A percentile compares a stretch with the other conserved stretches of the same genome.
phyloP scores from a whole-genome alignment of 1,139 yeast genomes.

The Yamadazyma triangularis region DNA sequence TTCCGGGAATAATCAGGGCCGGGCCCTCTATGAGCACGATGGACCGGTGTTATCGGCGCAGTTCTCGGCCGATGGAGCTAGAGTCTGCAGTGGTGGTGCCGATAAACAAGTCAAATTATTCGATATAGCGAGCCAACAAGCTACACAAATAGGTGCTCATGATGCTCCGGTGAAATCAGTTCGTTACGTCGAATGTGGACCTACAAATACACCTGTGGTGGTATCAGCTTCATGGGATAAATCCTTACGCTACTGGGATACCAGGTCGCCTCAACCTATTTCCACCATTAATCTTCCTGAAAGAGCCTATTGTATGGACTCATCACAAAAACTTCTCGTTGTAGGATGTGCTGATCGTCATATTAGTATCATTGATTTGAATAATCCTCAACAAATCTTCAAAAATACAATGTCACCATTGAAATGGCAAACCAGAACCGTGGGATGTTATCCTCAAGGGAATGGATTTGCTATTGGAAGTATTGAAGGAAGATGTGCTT shows the following conservation, averaged over 20 bases:
- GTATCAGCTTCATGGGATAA: slow-evolving; percentile 98
- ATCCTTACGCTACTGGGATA: slow-evolving; percentile 90
- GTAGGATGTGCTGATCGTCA: slow-evolving; percentile 93
- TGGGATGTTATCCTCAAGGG: slow-evolving; percentile 83
- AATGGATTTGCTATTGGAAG: slow-evolving; percentile 92
- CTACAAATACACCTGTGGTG: slow-evolving; percentile 73
- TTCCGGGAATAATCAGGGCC: slow-evolving; percentile 70
- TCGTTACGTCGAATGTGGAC: slow-evolving; percentile 78
- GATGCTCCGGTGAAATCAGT: slow-evolving; percentile 76
- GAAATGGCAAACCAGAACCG: slow-evolving; percentile 83
- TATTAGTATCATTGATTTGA: slow-evolving; percentile 69
- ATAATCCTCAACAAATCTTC: slow-evolving; percentile 80
- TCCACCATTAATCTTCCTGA: slow-evolving; percentile 83
- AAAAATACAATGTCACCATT: slow-evolving; percentile 75
- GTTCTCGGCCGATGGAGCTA: slow-evolving; percentile 85
- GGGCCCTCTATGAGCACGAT: slow-evolving; percentile 86
- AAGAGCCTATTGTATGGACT: slow-evolving; percentile 86
- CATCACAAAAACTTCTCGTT: slow-evolving; percentile 74
- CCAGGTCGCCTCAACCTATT: slow-evolving; percentile 81
- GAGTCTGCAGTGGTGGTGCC: slow-evolving; percentile 87
- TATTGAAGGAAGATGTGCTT: slow-evolving; percentile 96
- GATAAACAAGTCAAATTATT: slow-evolving; percentile 85
- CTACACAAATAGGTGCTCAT: slow-evolving; percentile 82
- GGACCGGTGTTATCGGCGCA: slow-evolving; percentile 81
- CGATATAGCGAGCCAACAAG: slow-evolving; percentile 79